These are phyloP conservation scores for Russula brevipes DNA, from an alignment of 768 basidiomycete genomes.

Conservation along the genomic window DNA sequence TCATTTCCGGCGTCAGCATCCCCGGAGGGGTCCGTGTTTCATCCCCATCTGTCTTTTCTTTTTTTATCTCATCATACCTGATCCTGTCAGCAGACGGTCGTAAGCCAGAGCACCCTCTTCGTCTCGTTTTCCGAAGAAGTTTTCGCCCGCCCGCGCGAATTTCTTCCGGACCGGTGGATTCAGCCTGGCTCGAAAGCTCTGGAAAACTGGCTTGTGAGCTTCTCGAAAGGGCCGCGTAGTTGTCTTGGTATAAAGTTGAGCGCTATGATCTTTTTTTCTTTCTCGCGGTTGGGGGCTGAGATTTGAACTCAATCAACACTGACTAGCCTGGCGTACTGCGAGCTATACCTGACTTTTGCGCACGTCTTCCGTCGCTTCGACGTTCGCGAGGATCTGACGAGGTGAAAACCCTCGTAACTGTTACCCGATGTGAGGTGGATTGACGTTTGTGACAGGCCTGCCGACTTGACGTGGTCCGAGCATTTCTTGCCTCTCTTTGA, in stretches of 20 bases:
- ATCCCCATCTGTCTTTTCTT: too few relatives aligned
- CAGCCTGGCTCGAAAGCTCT: slow-evolving; percentile 7
- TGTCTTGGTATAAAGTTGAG: slow-evolving; percentile 26
- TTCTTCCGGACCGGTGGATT: slow-evolving; percentile 26
- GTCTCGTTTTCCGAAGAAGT: slow-evolving; percentile 16
- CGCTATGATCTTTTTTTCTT: not conserved
- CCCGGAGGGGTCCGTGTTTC: slow-evolving; percentile 18
- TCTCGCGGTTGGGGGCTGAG: not conserved
- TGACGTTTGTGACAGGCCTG: not conserved
- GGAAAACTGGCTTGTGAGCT: slow-evolving; percentile 21
- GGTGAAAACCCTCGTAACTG: not conserved
- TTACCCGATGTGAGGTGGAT: not conserved
- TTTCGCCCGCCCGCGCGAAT: slow-evolving; percentile 20
- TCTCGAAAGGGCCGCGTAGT: slow-evolving; percentile 26
- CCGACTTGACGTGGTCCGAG: slow-evolving; percentile 15
- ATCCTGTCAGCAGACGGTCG: not conserved
- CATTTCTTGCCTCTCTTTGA: slow-evolving; percentile 17
- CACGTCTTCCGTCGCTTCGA: slow-evolving; percentile 27
- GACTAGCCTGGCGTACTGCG: slow-evolving; percentile 24
- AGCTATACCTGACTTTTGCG: slow-evolving; percentile 25
- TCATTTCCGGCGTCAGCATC: slow-evolving; percentile 9
- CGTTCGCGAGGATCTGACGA: slow-evolving; percentile 15
- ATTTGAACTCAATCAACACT: not conserved
- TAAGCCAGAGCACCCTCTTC: slow-evolving; percentile 19
- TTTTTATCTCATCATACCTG: not conserved